phyloP scores from a whole-genome alignment of 2,329 filamentous ascomycete species.

The Lecanosticta acicola region DNA sequence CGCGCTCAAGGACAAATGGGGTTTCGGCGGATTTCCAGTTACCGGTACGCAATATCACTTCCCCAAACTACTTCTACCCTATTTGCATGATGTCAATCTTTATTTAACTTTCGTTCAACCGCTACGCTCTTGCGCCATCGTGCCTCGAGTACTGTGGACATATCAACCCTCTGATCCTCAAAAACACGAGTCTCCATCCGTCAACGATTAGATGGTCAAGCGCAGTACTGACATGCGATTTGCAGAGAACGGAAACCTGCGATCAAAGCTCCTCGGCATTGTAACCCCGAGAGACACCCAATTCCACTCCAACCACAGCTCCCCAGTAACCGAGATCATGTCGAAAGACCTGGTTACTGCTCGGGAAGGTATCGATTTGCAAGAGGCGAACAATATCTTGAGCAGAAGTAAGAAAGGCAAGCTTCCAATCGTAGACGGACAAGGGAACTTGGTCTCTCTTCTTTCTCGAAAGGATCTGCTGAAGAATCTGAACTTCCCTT shows the following conservation, averaged over 20 bases:
- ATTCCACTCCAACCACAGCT: slow-evolving; percentile 72
- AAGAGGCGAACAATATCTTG: slow-evolving; percentile 88
- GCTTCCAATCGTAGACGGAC: slow-evolving; percentile 47
- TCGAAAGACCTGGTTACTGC: slow-evolving; percentile 90
- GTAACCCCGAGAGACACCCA: slow-evolving; percentile 97
- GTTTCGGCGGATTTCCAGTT: slow-evolving; percentile 96
- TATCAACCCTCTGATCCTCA: slow-evolving; percentile 26
- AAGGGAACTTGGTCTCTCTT: slow-evolving; percentile 62
- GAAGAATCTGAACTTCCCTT: slow-evolving; percentile 96
- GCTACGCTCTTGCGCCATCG: slow-evolving; percentile 58
- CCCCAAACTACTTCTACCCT: slow-evolving; percentile 16
- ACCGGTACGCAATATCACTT: slow-evolving; percentile 82
- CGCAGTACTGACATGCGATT: slow-evolving; percentile 7
- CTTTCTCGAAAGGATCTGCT: slow-evolving; percentile 92
- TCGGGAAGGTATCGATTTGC: slow-evolving; percentile 70
- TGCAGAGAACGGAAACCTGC: slow-evolving; percentile 81
- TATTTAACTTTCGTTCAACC: slow-evolving; percentile 99
- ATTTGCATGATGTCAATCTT: slow-evolving; percentile 67
- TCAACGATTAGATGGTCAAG: background rate
- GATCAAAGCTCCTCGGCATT: slow-evolving; percentile 94
- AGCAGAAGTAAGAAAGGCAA: slow-evolving; percentile 92
- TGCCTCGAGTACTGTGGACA: slow-evolving; percentile 33
- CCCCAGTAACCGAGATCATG: slow-evolving; percentile 85
- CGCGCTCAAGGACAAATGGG: slow-evolving; percentile 93
- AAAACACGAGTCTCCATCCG: background rate